Evolutionary conservation across 1,284 basidiomycete species (phyloP), one percentile per base, ranked within the genome.

Genomic region (Amylostereum chailletii): DNA sequence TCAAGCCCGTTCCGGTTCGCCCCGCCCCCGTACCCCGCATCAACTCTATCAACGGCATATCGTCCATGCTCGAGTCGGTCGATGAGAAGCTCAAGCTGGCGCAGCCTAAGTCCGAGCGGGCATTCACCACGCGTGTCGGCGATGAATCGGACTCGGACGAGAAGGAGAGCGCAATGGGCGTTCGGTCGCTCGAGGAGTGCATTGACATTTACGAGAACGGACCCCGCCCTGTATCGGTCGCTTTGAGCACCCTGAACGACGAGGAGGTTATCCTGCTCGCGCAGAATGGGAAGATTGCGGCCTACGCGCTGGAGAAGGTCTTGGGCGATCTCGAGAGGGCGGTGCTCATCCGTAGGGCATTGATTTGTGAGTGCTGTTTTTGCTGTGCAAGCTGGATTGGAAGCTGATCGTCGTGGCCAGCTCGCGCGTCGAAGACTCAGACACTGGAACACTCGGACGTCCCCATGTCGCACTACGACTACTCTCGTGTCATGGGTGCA

Each of bases 221-320:
- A 1, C 83, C 89, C 1, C 79, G 86, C 43, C 85, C 86, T 19
- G 71, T 75, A 6, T 72, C 71, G 46, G 70, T 65, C 40, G 68
- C 75, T 39, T 58, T 86, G 42, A 70, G 76, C 49, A 70, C 81
- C 57, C 70, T 99, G 57, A 90, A 81, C 45, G 93, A 99, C 61
- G 95, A 99, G 63, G 95, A 99, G 67, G 74, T 99, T 48, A 84
- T 99, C 49, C 56, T 94, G 49, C 75, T 99, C 32, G 82, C 87
- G 6, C 91, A 97, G 69, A 86, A 86, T 58, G 93, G 94, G 46
- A 96, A 94, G 79, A 88, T 99, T 56, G 86, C 91, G 1, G 79
- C 90, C 5, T 98, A 99, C 65, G 91, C 92, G 9, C 70, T 99
- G 41, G 95, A 99, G 70, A 99, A 97, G 75, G 80, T 90, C 43